phyloP scores from a whole-genome alignment of 768 basidiomycete species.

The Suillus bovinus region DNA sequence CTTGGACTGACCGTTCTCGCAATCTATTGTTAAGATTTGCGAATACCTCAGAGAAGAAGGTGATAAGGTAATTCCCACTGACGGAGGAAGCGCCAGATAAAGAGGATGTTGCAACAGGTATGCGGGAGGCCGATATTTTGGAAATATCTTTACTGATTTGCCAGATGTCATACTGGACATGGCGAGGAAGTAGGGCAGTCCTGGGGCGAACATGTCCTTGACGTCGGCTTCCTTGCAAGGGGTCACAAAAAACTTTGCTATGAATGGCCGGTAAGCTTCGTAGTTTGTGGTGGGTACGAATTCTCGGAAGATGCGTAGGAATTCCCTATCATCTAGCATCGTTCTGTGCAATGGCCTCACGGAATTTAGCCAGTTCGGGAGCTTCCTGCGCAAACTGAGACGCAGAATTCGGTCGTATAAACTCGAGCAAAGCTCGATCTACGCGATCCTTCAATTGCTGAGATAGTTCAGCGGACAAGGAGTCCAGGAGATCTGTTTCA shows the following conservation, averaged over 20 bases:
- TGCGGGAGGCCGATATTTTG: conserved; percentile 13
- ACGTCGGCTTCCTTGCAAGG: conserved; percentile 24
- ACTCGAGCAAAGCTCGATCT: neutral
- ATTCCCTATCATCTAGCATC: conserved; percentile 5
- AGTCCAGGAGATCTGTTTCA: neutral
- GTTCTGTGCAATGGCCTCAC: conserved; percentile 8
- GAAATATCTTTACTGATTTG: conserved; percentile 9
- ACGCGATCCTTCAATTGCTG: neutral
- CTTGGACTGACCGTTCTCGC: neutral
- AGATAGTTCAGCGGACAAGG: conserved; percentile 3
- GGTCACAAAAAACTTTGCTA: conserved; percentile 13
- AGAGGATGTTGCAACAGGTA: neutral
- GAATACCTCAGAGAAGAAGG: neutral
- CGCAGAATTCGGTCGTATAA: conserved; percentile 1
- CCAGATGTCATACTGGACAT: conserved; percentile 21
- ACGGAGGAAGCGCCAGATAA: neutral
- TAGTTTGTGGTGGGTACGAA: conserved; percentile 16
- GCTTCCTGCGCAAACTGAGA: conserved; percentile 6
- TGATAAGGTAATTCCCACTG: neutral
- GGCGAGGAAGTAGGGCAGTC: conserved; percentile 15
- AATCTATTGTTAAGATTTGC: neutral
- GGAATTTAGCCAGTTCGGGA: conserved; percentile 11
- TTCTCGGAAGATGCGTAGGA: conserved; percentile 14
- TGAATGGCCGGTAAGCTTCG: conserved; percentile 18
- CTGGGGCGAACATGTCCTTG: conserved; percentile 21